Base-by-base conservation (phyloP, 2,329 filamentous ascomycete genomes). In the Epichloe bromicola region DNA sequence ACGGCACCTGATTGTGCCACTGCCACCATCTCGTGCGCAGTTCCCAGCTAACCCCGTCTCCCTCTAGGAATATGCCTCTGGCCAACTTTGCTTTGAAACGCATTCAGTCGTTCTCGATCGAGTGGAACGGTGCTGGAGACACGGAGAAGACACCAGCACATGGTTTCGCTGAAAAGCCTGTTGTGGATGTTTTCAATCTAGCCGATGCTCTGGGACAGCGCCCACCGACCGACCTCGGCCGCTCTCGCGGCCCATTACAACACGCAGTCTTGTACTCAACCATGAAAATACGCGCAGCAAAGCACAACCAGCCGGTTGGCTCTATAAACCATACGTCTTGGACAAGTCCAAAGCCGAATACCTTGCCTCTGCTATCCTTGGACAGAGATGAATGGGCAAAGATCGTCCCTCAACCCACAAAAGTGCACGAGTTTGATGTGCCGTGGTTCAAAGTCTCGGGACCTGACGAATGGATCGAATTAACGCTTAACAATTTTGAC, bases 401-500 rank as follows among this genome's bases (percentile, higher is more conserved):
- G 1, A 48, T 45, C 23, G 51, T 56, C 3, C 30, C 53, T 23
- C 56, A 60, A 34, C 56, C 54, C 2, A 56, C 51, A 10, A n/a
- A 20, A 5, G 50, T 51, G 5, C 56, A 56, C 19, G 51, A 36
- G 0, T 52, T 60, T 11, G 30, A 46, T 17, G 55, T 57, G 12
- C 58, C 58, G 0, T 54, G 53, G 53, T 56, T 56, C 41, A 41
- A 48, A 4, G 47, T 43, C 11, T 46, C 54, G 1, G 57, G 57
- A 30, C 17, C 43, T 15, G 65, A 58, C 6, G 53, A 54, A 33
- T 76, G 73, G 72, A 61, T 74, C 1, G 72, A 75, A 54, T 55
- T 75, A 1, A 63, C 74, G 3, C 60, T 75, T 46, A 76, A 76
- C 54, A 76, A 76, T 50, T 61, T 74, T 15, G 73, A 76, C 51